Evolutionary conservation across 306 rosid species (phyloP).

Genomic region (Prunus padus): DNA sequence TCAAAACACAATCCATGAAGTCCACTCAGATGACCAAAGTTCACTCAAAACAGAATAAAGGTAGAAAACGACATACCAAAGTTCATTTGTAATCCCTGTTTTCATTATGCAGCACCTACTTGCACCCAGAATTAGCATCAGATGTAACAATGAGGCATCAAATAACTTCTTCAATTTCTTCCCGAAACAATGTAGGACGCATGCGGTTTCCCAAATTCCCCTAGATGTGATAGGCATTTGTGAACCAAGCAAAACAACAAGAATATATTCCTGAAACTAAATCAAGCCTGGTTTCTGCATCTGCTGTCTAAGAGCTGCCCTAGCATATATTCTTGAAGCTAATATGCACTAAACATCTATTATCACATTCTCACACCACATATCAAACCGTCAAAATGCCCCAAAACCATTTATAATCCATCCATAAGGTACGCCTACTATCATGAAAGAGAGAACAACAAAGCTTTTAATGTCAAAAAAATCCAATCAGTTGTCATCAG

Average conservation of each 20-base stretch:
- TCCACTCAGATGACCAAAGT: not conserved
- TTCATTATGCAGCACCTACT: no score
- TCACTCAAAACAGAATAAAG: not conserved
- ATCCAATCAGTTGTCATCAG: constrained; percentile 3
- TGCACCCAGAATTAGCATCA: no score
- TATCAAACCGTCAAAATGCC: not conserved
- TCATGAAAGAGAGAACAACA: not conserved
- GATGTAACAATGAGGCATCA: no score
- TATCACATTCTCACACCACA: not conserved
- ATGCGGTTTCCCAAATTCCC: not conserved
- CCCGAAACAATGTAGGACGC: not conserved
- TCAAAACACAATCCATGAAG: not conserved
- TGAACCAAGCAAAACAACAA: not conserved
- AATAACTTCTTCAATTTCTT: constrained; percentile 5
- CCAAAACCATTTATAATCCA: not conserved
- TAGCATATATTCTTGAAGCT: constrained; percentile 6
- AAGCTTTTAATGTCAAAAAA: not conserved
- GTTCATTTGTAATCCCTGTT: no score
- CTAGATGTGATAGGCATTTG: not conserved
- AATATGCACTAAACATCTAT: not conserved
- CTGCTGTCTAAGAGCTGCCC: not conserved
- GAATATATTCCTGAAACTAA: not conserved
- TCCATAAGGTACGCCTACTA: not conserved
- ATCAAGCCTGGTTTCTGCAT: not conserved
- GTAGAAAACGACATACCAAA: not conserved